phyloP scores from a whole-genome alignment of 805 yeast species.

The Starmera amethionina region DNA sequence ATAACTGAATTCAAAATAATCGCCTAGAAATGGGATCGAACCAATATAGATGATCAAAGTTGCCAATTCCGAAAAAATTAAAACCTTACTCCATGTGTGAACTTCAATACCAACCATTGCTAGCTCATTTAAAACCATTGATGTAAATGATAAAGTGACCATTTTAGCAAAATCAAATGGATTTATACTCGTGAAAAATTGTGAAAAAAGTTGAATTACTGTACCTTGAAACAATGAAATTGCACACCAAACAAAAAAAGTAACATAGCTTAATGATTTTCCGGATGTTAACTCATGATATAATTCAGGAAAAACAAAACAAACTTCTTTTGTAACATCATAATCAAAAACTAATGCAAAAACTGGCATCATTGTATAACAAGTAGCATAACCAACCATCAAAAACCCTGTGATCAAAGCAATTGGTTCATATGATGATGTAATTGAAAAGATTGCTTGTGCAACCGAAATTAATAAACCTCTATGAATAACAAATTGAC shows the following conservation, averaged over 20 bases:
- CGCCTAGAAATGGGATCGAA: constrained; percentile 75
- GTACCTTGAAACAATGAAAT: constrained; percentile 88
- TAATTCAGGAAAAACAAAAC: constrained; percentile 86
- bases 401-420: constrained; percentile 94
- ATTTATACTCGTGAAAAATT: constrained; percentile 57
- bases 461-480: constrained; percentile 91
- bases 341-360: constrained; percentile 85
- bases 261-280: constrained; percentile 71
- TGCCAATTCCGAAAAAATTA: constrained; percentile 63
- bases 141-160: constrained; percentile 83
- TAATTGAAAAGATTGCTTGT: constrained; percentile 85
- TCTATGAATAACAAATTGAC: constrained; percentile 94
- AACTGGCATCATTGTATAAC: constrained; percentile 97
- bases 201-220: constrained; percentile 76
- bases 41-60: constrained; percentile 60
- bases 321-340: constrained; percentile 84
- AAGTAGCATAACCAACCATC: constrained; percentile 97
- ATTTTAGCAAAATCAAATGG: constrained; percentile 46
- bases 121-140: constrained; percentile 74
- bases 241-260: constrained; percentile 86
- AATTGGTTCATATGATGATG: constrained; percentile 84
- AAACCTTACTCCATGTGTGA: constrained; percentile 78
- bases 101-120: constrained; percentile 90
- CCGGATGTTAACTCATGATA: constrained; percentile 90
- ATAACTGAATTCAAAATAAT: constrained; percentile 73